A percentile compares a stretch with the other conserved stretches of the same genome.
These are phyloP conservation scores for Penicillium nucicola DNA, from an alignment of 495 filamentous ascomycete species.

Conservation along the genomic window DNA sequence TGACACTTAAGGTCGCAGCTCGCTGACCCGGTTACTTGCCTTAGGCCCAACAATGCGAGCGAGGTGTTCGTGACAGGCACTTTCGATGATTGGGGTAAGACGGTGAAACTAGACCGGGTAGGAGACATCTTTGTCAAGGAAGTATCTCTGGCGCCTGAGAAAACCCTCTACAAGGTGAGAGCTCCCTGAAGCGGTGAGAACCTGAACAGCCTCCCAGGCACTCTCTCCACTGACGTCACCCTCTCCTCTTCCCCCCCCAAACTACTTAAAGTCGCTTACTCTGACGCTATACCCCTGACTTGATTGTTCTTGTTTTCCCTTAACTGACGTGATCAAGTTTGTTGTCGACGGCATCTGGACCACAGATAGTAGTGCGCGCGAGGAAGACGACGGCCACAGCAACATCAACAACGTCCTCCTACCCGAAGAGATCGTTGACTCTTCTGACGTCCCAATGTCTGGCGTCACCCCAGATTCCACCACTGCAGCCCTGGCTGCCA, in stretches of 20 bases:
- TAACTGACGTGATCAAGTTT: conserved; percentile 57
- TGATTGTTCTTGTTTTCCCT: too few relatives aligned
- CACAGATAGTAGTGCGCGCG: conserved; percentile 70
- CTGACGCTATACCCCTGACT: too few relatives aligned
- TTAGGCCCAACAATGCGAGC: conserved; percentile 69
- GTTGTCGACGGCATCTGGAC: conserved; percentile 89
- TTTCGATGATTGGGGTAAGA: conserved; percentile 92
- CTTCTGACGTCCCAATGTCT: conserved; percentile 52
- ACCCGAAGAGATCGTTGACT: conserved; percentile 58
- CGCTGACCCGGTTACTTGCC: conserved; percentile 34
- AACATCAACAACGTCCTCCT: conserved; percentile 89
- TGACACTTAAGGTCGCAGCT: conserved; percentile 24
- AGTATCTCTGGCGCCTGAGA: conserved; percentile 66
- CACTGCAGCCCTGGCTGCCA: conserved; percentile 66
- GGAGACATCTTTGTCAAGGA: conserved; percentile 71
- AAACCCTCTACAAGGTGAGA: conserved; percentile 77
- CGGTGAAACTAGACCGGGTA: conserved; percentile 71
- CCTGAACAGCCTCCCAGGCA: conserved; percentile 13
- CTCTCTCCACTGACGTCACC: conserved; percentile 33
- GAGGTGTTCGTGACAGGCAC: conserved; percentile 95
- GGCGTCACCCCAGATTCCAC: conserved; percentile 70
- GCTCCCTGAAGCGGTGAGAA: too few relatives aligned
- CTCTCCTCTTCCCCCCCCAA: not conserved
- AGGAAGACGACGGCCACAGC: conserved; percentile 71
- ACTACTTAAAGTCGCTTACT: conserved; percentile 5